Evolutionary conservation across 2,329 filamentous ascomycete species (phyloP), one percentile per base, ranked within the genome.

Genomic region (Aspergillus transmontanensis): DNA sequence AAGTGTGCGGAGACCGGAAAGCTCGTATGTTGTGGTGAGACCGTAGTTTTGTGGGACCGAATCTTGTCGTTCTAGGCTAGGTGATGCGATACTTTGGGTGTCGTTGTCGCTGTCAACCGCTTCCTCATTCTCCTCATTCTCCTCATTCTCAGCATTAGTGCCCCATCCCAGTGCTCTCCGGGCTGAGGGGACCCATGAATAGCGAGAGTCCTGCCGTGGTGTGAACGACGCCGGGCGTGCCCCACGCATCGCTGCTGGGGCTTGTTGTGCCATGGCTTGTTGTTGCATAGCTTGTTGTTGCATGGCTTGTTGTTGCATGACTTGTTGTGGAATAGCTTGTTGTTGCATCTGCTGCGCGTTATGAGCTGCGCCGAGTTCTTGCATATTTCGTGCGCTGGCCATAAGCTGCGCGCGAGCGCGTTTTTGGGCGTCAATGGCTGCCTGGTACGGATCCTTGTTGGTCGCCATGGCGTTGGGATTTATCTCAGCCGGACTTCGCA

Each of bases 21-120:
- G 72, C 23, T 80, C 74, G 62, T 81, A 80, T 3, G 74, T 76
- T 5, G 79, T 77, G 14, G 78, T 80, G 14, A 81, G 67, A n/a
- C 79, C 79, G 60, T 75, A 73, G 59, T 80, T 74, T 66, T 79
- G 76, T 64, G 75, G 78, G 26, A 72, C 56, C 11, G 78, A 75
- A 60, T 78, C 76, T 59, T 76, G 74, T 61, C 69, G 60, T 41
- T 72, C 50, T 36, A 69, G 51, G 39, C 30, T 26, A 19, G 54
- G 48, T 4, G 68, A 54, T 1, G 60, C 7, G 2, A 7, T 48
- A 3, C 10, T 26, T 23, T 46, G 54, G 21, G 66, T 46, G 7
- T 63, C 67, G 6, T 63, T 60, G 3, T 57, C 61, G 41, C 71
- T 67, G 30, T 55, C 51, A 26, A 61, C 64, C 9, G 65, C 62